phyloP scores from a whole-genome alignment of 148 eudicot genomes.

The Salicornia ramosissima region DNA sequence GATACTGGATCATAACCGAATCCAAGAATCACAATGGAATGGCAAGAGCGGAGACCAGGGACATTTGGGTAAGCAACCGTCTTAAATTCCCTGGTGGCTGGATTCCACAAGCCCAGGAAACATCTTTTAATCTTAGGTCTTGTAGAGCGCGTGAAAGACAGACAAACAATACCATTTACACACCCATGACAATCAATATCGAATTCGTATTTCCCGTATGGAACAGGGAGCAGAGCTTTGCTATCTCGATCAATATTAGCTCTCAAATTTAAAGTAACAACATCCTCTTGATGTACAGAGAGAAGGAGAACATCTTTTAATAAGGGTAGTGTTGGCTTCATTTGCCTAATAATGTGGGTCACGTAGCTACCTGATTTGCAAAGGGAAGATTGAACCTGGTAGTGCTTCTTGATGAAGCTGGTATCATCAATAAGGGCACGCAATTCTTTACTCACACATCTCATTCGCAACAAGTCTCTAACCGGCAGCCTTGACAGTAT shows the following conservation, averaged over 20 bases:
- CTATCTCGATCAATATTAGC: slow-evolving; percentile 9
- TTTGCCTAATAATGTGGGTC: too few relatives aligned
- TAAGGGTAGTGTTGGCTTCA: too few relatives aligned
- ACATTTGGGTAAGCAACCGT: neutral
- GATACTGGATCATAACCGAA: slow-evolving; percentile 9
- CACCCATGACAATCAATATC: neutral
- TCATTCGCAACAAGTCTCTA: slow-evolving; percentile 10
- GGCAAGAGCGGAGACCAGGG: neutral
- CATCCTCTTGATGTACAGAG: neutral
- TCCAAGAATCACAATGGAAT: neutral
- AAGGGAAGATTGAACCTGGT: slow-evolving; percentile 5
- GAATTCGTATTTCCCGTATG: neutral
- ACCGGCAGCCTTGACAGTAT: slow-evolving; percentile 14
- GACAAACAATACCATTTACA: slow-evolving; percentile 15
- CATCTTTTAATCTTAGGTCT: neutral
- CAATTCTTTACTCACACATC: slow-evolving; percentile 21
- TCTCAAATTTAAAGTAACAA: neutral
- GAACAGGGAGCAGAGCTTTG: neutral
- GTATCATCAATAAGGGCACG: neutral
- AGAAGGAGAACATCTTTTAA: neutral
- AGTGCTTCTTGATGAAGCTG: slow-evolving; percentile 8
- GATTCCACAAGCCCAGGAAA: slow-evolving; percentile 18
- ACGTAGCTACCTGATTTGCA: neutral
- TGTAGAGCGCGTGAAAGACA: neutral
- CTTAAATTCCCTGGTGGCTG: slow-evolving; percentile 22